Percentiles rank a stretch among this genome's conserved stretches.
Conservation (phyloP, 441 rosid genomes). For the Corymbia calophylla region DNA sequence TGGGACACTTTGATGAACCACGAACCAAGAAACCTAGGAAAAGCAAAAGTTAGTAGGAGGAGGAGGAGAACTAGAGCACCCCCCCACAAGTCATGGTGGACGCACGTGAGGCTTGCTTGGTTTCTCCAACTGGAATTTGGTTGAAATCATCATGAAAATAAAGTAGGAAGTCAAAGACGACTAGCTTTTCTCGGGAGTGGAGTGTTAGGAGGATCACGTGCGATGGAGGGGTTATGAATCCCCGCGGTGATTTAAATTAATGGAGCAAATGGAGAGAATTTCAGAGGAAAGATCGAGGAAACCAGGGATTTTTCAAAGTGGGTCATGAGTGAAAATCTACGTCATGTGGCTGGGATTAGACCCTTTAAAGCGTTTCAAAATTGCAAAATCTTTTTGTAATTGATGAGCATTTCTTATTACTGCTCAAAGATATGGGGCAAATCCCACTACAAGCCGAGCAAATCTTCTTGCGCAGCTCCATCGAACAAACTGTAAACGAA, state of each 20-base stretch:
- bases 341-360: not conserved
- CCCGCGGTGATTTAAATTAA: not conserved
- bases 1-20: not conserved
- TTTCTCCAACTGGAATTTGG: not conserved
- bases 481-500: not conserved
- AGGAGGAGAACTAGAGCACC: not conserved
- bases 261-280: not conserved
- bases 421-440: not conserved
- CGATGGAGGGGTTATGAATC: not conserved
- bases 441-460: not conserved
- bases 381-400: not conserved
- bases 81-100: not conserved
- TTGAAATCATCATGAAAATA: not conserved
- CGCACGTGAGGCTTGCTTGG: not conserved
- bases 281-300: not conserved
- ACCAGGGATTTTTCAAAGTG: not conserved
- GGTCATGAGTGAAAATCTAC: not conserved
- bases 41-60: not conserved
- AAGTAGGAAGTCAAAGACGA: not conserved
- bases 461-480: not conserved
- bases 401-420: not conserved
- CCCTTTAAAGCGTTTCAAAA: not conserved
- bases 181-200: not conserved
- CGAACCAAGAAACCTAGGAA: not conserved
- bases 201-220: not conserved